phyloP scores from a whole-genome alignment of 2,329 filamentous ascomycete species.

The Claviceps humidiphila region DNA sequence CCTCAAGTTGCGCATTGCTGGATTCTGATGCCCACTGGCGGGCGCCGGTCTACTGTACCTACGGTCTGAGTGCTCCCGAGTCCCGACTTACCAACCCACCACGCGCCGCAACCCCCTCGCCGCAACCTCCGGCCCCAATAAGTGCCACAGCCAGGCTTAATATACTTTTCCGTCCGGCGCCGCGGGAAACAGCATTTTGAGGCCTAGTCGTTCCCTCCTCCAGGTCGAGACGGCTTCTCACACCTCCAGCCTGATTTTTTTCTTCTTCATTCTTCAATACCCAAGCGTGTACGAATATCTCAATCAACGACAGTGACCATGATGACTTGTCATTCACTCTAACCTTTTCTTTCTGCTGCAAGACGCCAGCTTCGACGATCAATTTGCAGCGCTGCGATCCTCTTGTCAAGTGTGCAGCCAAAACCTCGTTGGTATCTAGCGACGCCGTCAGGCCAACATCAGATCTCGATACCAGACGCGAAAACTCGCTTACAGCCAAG shows the following conservation, averaged over 20 bases:
- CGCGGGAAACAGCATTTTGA: conserved; percentile 6
- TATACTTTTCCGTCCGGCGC: conserved; percentile 5
- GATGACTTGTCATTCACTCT: conserved; percentile 9
- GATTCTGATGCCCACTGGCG: conserved; percentile 3
- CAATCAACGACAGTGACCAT: conserved; percentile 2
- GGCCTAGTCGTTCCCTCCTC: conserved; percentile 5
- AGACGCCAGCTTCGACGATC: conserved; percentile 7
- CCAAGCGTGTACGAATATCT: conserved; percentile 3
- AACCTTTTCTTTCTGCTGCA: conserved; percentile 7
- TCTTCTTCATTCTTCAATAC: background rate
- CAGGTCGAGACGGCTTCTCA: conserved; percentile 1
- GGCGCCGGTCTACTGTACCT: background rate
- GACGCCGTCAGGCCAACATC: background rate
- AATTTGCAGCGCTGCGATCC: conserved; percentile 5
- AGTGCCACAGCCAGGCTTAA: background rate
- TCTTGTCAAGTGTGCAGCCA: conserved; percentile 6
- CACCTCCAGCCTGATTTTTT: conserved; percentile 4
- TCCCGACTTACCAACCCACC: background rate
- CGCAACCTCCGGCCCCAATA: conserved; percentile 2
- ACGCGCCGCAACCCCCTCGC: background rate
- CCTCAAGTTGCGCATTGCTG: too few relatives aligned
- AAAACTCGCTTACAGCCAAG: conserved; percentile 1
- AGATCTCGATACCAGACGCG: background rate
- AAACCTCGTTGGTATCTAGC: background rate
- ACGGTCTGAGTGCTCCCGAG: too few relatives aligned